phyloP scores from a whole-genome alignment of 2,329 filamentous ascomycete species.

The Diaporthe caulivora region DNA sequence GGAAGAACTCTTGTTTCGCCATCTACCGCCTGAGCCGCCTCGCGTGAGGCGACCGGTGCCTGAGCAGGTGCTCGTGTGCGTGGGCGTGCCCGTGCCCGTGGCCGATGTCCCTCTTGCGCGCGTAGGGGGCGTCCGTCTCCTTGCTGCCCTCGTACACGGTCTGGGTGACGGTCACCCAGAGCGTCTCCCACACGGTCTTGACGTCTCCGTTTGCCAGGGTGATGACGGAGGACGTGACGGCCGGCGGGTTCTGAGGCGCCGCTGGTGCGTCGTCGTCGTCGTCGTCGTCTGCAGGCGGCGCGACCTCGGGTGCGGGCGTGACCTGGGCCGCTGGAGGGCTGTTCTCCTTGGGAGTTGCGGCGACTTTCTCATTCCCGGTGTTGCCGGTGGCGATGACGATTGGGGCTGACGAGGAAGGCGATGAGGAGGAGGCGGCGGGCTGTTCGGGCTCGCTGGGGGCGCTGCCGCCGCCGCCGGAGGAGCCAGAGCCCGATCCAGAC shows the following conservation, averaged over 20 bases:
- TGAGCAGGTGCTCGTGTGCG: constrained; percentile 47
- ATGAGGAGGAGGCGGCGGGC: background rate
- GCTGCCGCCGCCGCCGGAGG: constrained; percentile 4
- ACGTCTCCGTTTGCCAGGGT: constrained; percentile 32
- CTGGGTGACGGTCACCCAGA: constrained; percentile 53
- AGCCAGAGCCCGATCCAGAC: constrained; percentile 32
- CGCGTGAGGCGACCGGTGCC: constrained; percentile 29
- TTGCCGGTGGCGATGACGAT: constrained; percentile 17
- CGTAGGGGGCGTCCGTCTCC: constrained; percentile 40
- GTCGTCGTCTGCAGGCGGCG: constrained; percentile 40
- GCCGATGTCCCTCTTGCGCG: background rate
- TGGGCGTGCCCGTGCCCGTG: constrained; percentile 16
- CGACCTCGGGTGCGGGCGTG: constrained; percentile 40
- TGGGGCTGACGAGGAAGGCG: background rate
- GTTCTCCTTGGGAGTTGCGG: constrained; percentile 39
- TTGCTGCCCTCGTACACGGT: constrained; percentile 49
- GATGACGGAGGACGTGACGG: constrained; percentile 46
- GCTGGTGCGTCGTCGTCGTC: constrained; percentile 42
- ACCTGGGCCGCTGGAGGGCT: constrained; percentile 37
- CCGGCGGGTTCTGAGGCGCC: constrained; percentile 33
- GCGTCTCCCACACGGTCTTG: constrained; percentile 58
- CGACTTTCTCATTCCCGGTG: constrained; percentile 6
- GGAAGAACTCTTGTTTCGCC: background rate
- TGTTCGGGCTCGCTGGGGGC: background rate
- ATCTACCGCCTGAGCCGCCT: constrained; percentile 26